These are phyloP conservation scores for Exophiala oligosperma DNA, from an alignment of 2,329 filamentous ascomycete genomes.

Conservation along the genomic window DNA sequence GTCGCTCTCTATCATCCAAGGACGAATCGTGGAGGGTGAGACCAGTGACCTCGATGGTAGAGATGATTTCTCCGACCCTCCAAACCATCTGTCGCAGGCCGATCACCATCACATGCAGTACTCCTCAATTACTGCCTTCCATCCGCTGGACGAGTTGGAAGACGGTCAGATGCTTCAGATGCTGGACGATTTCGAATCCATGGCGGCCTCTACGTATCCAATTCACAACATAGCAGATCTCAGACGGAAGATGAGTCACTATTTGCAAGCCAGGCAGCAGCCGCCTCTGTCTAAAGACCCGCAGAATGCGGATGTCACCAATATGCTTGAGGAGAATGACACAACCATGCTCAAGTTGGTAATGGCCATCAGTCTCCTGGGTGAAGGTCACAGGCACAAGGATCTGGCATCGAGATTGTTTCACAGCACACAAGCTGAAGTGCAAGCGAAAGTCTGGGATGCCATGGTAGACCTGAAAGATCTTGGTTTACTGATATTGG, in stretches of 20 bases:
- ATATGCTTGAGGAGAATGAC: constrained; percentile 3
- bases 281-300: background rate
- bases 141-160: background rate
- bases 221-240: background rate
- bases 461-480: constrained; percentile 6
- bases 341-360: constrained; percentile 8
- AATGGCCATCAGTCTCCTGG: constrained; percentile 4
- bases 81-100: background rate
- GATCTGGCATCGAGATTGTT: constrained; percentile 4
- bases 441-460: constrained; percentile 9
- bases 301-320: background rate
- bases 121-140: background rate
- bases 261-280: background rate
- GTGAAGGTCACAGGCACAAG: constrained; percentile 5
- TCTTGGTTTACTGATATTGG: constrained; percentile 3
- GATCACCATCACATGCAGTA: background rate
- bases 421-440: background rate
- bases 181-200: background rate
- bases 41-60: constrained; percentile 8
- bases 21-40: constrained; percentile 6
- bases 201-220: background rate
- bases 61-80: constrained; percentile 1
- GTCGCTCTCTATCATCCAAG: constrained; percentile 6
- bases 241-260: background rate
- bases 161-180: background rate